These are phyloP conservation scores for Trichosporon sp. DNA, from an alignment of 1,284 basidiomycete species.

Conservation along the genomic window DNA sequence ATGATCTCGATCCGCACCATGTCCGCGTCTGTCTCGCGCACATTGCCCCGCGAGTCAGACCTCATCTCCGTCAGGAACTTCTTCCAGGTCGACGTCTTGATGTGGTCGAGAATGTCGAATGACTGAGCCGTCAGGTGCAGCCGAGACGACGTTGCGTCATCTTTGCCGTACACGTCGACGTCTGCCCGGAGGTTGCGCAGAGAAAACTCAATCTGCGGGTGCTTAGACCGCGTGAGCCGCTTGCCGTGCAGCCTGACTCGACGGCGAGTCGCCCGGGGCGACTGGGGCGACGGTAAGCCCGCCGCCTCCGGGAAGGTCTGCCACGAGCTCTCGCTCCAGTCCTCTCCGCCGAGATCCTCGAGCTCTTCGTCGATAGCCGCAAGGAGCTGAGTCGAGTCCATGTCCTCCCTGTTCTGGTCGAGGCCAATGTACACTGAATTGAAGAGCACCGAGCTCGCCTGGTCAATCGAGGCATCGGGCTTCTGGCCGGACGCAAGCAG, in stretches of 20 bases:
- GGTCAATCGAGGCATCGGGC: slow-evolving; percentile 71
- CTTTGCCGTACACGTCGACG: slow-evolving; percentile 60
- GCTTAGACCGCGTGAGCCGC: slow-evolving; percentile 64
- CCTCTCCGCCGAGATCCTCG: slow-evolving; percentile 59
- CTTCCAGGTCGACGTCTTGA: slow-evolving; percentile 97
- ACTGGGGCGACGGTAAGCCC: slow-evolving; percentile 28
- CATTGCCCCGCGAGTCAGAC: slow-evolving; percentile 72
- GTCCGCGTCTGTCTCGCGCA: slow-evolving; percentile 79
- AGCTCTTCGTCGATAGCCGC: slow-evolving; percentile 88
- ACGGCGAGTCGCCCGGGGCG: slow-evolving; percentile 37
- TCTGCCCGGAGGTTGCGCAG: slow-evolving; percentile 63
- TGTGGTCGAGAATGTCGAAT: slow-evolving; percentile 89
- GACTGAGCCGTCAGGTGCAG: slow-evolving; percentile 62
- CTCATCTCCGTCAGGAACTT: slow-evolving; percentile 86
- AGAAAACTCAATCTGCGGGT: slow-evolving; percentile 77
- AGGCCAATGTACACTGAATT: slow-evolving; percentile 90
- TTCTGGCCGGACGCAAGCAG: slow-evolving; percentile 87
- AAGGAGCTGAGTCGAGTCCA: slow-evolving; percentile 70
- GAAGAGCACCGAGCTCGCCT: slow-evolving; percentile 64
- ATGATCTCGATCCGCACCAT: slow-evolving; percentile 86
- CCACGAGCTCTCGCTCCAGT: slow-evolving; percentile 72
- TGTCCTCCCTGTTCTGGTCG: slow-evolving; percentile 56
- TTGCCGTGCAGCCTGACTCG: slow-evolving; percentile 31
- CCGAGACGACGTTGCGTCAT: slow-evolving; percentile 58
- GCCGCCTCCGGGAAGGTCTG: slow-evolving; percentile 57